Conservation (phyloP, 176 grass and related monocot genomes). For the Eragrostis curvula region DNA sequence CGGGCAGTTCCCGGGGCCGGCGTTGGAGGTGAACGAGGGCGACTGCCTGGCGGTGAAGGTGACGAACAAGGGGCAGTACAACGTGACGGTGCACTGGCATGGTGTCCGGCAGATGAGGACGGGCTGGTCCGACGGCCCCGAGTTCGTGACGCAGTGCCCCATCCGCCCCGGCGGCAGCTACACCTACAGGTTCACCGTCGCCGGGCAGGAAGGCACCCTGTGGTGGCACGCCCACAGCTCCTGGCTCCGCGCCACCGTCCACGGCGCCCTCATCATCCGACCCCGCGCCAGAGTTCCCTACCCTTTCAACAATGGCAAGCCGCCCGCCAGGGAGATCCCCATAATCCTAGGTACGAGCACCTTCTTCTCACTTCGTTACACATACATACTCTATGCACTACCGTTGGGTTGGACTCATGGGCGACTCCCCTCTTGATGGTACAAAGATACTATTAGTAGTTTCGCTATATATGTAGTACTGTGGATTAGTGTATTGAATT, state of each 20-base stretch:
- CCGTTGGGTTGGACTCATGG: no score
- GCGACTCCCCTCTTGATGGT: no score
- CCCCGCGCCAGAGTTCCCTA: constrained; percentile 49
- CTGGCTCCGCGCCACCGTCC: constrained; percentile 86
- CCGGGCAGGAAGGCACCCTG: constrained; percentile 77
- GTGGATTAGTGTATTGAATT: no score
- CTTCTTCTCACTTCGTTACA: not conserved
- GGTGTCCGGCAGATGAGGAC: constrained; percentile 84
- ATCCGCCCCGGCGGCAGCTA: constrained; percentile 69
- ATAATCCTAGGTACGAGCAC: constrained; percentile 63
- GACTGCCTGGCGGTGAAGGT: constrained; percentile 63
- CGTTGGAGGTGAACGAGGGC: constrained; percentile 68
- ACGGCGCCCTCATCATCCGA: constrained; percentile 75
- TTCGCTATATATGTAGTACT: no score
- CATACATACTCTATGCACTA: no score
- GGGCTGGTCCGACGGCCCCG: constrained; percentile 86
- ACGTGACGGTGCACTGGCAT: constrained; percentile 78
- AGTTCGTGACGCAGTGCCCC: constrained; percentile 94
- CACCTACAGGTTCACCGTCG: constrained; percentile 79
- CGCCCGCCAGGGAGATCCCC: constrained; percentile 59
- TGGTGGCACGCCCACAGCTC: constrained; percentile 97
- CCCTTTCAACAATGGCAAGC: constrained; percentile 53
- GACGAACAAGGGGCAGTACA: constrained; percentile 66
- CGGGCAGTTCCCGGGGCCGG: constrained; percentile 76
- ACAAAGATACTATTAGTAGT: no score